Conservation (phyloP, 169 alveolate genomes). For the Cyclospora cayetanensis region DNA sequence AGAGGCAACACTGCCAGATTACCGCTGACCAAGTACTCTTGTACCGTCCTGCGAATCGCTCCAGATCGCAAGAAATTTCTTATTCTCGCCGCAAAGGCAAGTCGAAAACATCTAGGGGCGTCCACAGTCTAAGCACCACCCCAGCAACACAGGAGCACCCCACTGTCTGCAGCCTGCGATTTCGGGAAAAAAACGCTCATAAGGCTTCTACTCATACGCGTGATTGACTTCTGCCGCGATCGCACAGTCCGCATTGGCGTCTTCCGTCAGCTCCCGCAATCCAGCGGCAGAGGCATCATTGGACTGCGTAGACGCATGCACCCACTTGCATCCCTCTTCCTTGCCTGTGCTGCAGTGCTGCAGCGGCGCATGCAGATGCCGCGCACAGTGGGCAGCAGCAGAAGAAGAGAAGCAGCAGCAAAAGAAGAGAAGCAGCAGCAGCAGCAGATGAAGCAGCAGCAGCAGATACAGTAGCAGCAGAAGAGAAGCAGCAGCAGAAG, state of each 20-base stretch:
- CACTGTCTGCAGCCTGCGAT: too few species aligned
- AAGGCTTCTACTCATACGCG: not conserved
- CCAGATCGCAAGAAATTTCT: not conserved
- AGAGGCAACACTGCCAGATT: conserved; percentile 34
- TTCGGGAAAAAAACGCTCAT: not conserved
- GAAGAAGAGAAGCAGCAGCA: not conserved
- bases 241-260: conserved; percentile 25
- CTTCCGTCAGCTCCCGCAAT: conserved; percentile 20
- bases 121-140: too few species aligned
- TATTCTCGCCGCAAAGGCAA: not conserved
- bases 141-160: not conserved
- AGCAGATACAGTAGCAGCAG: not conserved
- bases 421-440: not conserved
- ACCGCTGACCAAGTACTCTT: conserved; percentile 29
- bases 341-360: not conserved
- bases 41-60: not conserved
- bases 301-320: not conserved
- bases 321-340: not conserved
- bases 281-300: conserved; percentile 21
- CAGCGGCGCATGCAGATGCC: not conserved
- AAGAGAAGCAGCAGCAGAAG: not conserved
- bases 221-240: conserved; percentile 27
- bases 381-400: conserved; percentile 16
- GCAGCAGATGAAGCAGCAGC: not conserved
- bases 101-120: not conserved